Evolutionary conservation across 1,139 yeast genomes (phyloP), one percentile per base, ranked within the genome.

Genomic region (Cylindricascospora bacillispora): DNA sequence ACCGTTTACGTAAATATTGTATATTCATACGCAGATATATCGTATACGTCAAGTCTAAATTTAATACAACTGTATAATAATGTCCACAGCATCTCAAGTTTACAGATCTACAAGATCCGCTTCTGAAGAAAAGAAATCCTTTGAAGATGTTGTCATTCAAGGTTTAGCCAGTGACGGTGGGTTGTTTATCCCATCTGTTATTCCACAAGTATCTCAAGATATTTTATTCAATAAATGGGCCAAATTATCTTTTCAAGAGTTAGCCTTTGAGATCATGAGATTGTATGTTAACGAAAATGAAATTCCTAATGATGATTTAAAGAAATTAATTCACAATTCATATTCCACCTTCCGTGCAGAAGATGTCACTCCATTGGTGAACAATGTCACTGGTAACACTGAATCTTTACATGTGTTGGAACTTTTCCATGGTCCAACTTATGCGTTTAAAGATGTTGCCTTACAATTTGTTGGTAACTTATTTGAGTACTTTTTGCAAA

Each of bases 101-200:
- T 89, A 89, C 57, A 77, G 93, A 60, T 86, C 97, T 15, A 83
- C 98, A 10, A 76, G 97, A 53, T 73, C 92, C 5, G 49, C 73
- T 15, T 54, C 53, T 9, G 56, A 57, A 19, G 70, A 73, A 43
- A 57, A 68, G 10, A 67, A 75, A 35, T 67, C 89, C 3, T 89
- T 89, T 47, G 98, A 89, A 58, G 93, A 80, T 37, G 94, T 86
- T 6, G 86, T 89, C 31, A 80, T 89, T 59, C 80, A 81, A 39
- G 98, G 98, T 27, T 67, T 89, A 47, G 98, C 97, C 31, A 73
- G 80, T 31, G 98, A 92, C 54, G 98, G 98, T 44, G 98, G 98
- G 25, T 70, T 89, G 29, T 89, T 82, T 55, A 67, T 92, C 35
- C 99, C 98, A 30, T 70, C 92, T 6, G 64, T 57, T 33, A 81